Evolutionary conservation across 148 eudicot species (phyloP), one percentile per base, ranked within the genome.

Genomic region (Fallopia convolvulus): DNA sequence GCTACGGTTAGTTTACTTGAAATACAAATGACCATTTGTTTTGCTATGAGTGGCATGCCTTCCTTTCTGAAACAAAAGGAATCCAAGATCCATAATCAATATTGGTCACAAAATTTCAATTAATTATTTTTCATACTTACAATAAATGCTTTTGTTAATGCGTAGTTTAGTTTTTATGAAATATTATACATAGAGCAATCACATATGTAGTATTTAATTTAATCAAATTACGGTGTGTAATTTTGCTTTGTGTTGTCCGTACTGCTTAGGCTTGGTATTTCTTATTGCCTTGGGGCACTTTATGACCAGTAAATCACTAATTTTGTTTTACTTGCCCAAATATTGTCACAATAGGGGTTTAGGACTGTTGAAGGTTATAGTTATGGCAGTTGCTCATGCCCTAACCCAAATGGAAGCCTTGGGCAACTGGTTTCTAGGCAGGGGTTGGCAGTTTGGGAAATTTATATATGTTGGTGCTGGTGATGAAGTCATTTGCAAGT

Each of bases 1-100:
- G 99, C 98, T 71, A 93, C 86, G 44, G 99, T 95, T 88, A 76
- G 97, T 74, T 70, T 20, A 42, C 23, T 50, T 77, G 72, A 77
- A 63, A 73, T 73, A 55, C 39, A 23, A 36, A 68, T 39, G 20
- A 44, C 20, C 9, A 13, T 52, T 46, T 11, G n/a, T 46, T 33
- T 44, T 71, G 53, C 18, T 46, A 72, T 46, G 74, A 70, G 47
- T 39, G 33, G 2, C 23, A 58, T 23, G 40, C 70, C 39, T 55
- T 55, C 26, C 61, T 55, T n/a, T 55, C 56, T 52, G 5, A 52
- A 52, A 52, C 20, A 52, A 52, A 52, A 52, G 5, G 9, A 14
- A 52, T 3, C 56, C 56, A 52, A 15, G n/a, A 47, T 47, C 14
- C 50, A 47, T 1, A 47, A 52, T n/a, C 56, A 6, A 4, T 2